Evolutionary conservation across 805 yeast genomes (phyloP), one percentile per base, ranked within the genome.

Genomic region (Cyberlindnera sargentensis): DNA sequence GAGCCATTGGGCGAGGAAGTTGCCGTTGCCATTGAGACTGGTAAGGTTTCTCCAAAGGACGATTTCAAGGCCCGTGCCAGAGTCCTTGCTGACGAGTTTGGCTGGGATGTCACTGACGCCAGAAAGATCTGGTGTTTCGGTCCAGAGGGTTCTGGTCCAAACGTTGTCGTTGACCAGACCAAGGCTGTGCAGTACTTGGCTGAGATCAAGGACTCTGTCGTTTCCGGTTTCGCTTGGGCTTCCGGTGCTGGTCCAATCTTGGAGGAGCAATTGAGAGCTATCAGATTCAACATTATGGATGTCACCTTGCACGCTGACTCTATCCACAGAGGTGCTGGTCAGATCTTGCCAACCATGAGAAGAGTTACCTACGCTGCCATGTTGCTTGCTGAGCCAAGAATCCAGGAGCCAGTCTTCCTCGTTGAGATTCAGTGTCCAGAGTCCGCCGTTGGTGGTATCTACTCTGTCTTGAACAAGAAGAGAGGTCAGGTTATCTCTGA

Each of bases 41-140:
- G 98, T 78, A 80, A 78, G 72, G 77, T 91, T 69, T 77, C 80
- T 75, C 86, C 98, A 71, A 84, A 91, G 76, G 98, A 91, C 66
- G 99, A 91, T 79, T 80, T 91, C 87, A 91, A 91, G 83, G 85
- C 87, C 64, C 90, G 99, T 82, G 99, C 98, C 63, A 90, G 98
- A 84, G 65, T 87, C 69, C 79, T 91, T 81, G 98, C 98, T 69
- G 98, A 91, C 72, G 96, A 93, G 72, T 93, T 73, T 84, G 96
- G 91, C 62, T 91, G 99, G 99, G 98, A 91, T 71, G 97, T 93
- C 70, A 82, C 96, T 62, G 99, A 91, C 70, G 99, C 97, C 76
- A 90, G 99, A 85, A 91, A 93, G 93, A 93, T 91, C 70, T 91
- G 99, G 99, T 88, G 96, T 85, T 91, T 91, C 89, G 99, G 99